Conservation (phyloP, 306 rosid genomes). For the Malus domestica region ASM211411v1 NC_041799.1:40578001-40578500, state of each 20-base stretch:
- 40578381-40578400: neutral
- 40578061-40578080: constrained; percentile 68
- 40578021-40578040: constrained; percentile 51
- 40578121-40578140: neutral
- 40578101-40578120: constrained; percentile 52
- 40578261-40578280: constrained; percentile 21
- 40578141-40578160: neutral
- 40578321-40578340: constrained; percentile 58
- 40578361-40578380: constrained; percentile 30
- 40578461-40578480: too few relatives aligned
- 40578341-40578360: constrained; percentile 56
- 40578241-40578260: neutral
- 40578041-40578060: constrained; percentile 66
- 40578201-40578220: neutral
- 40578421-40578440: too few relatives aligned
- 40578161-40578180: neutral
- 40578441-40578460: too few relatives aligned
- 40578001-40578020: constrained; percentile 75
- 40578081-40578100: constrained; percentile 34
- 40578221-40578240: neutral
- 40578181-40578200: neutral
- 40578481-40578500: accelerated
- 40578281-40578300: constrained; percentile 74
- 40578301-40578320: constrained; percentile 63
- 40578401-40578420: too few relatives aligned